A percentile compares a stretch with the other conserved stretches of the same genome.
phyloP scores from a whole-genome alignment of 148 eudicot species.

The Cornus controversa region DNA sequence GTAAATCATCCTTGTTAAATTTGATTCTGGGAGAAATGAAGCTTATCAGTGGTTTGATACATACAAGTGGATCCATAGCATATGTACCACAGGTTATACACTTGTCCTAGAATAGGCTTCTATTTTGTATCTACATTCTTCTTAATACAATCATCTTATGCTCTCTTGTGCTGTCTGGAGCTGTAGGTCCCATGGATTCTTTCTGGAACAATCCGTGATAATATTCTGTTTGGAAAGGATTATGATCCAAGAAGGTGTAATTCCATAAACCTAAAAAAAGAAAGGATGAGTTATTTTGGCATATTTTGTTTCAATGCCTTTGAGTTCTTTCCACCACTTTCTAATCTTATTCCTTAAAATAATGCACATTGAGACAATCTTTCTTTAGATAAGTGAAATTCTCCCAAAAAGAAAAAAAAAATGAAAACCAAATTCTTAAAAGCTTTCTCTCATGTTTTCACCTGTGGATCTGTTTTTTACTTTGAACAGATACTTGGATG shows the following conservation, averaged over 20 bases:
- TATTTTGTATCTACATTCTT: not conserved
- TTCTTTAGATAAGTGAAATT: not conserved
- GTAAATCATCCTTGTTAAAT: constrained; percentile 87
- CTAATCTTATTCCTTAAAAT: not conserved
- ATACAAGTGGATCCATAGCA: constrained; percentile 60
- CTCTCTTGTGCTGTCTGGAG: constrained; percentile 14
- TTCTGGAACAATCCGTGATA: constrained; percentile 86
- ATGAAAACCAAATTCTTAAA: not conserved
- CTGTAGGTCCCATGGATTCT: constrained; percentile 91
- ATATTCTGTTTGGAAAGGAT: constrained; percentile 73
- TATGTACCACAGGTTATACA: constrained; percentile 84
- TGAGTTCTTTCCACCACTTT: not conserved
- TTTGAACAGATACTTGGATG: constrained; percentile 61
- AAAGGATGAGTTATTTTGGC: not conserved
- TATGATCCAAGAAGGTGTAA: constrained; percentile 64
- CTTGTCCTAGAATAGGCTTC: not conserved
- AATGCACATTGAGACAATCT: not conserved
- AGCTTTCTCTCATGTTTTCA: constrained; percentile 9
- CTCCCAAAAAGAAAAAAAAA: no score
- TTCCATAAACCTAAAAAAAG: not conserved
- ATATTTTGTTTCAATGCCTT: not conserved
- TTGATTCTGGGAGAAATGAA: constrained; percentile 78
- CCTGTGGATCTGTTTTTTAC: constrained; percentile 2
- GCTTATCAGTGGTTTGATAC: constrained; percentile 49
- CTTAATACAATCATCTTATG: constrained; percentile 14